A percentile compares a stretch with the other conserved stretches of the same genome.
Conservation (phyloP, 2,329 filamentous ascomycete species). For the Pleoardoris graminearum region DNA sequence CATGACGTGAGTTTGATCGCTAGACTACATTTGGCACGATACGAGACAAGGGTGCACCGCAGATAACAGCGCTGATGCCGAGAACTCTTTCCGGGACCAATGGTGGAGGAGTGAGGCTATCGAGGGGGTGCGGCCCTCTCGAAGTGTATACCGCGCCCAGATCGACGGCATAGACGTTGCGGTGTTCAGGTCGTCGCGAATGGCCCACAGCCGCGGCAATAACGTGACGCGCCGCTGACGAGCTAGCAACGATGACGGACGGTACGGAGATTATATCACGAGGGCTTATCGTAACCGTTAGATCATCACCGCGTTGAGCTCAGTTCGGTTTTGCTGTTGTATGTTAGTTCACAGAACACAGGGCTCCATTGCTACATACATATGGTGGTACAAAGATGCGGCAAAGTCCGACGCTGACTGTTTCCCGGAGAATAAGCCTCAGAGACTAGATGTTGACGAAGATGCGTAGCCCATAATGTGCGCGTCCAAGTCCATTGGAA, state of each 20-base stretch:
- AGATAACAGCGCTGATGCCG: constrained; percentile 30
- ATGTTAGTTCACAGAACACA: not conserved
- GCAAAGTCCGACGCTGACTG: not conserved
- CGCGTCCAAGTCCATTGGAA: constrained; percentile 29
- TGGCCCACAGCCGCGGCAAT: not conserved
- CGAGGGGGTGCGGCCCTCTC: too few species aligned
- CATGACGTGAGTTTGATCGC: constrained; percentile 20
- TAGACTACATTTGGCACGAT: constrained; percentile 20
- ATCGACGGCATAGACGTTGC: too few species aligned
- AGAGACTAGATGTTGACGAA: constrained; percentile 14
- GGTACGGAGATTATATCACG: not conserved
- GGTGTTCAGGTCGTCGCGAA: too few species aligned
- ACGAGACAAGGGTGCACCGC: constrained; percentile 7
- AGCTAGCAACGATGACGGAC: not conserved
- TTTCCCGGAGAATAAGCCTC: not conserved
- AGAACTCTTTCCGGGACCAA: constrained; percentile 19
- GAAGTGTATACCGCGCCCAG: too few species aligned
- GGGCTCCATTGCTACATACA: not conserved
- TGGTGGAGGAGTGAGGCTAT: constrained; percentile 16
- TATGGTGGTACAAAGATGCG: not conserved
- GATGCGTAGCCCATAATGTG: constrained; percentile 17
- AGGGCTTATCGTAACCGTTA: not conserved
- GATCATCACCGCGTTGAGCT: too few species aligned
- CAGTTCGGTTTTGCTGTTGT: too few species aligned
- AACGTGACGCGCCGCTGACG: too few species aligned